phyloP scores from a whole-genome alignment of 441 rosid species.

The Populus hybrid region DNA sequence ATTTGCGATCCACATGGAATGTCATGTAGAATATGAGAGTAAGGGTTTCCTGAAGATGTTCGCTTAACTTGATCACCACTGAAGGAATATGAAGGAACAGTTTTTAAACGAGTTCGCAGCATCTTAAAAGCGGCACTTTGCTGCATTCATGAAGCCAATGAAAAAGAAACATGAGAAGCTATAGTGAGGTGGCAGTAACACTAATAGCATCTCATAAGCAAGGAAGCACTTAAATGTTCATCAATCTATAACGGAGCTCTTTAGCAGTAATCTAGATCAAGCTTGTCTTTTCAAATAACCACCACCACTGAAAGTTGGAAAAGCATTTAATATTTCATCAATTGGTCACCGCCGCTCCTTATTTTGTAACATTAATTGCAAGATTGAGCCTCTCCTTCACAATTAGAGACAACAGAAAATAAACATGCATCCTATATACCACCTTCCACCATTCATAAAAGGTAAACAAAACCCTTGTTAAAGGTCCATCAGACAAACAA shows the following conservation, averaged over 20 bases:
- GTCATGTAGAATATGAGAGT: constrained; percentile 48
- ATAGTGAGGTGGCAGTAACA: neutral
- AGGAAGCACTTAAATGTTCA: neutral
- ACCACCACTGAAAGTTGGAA: neutral
- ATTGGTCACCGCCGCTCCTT: neutral
- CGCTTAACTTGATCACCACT: constrained; percentile 63
- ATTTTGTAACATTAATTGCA: neutral
- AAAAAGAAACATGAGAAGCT: neutral
- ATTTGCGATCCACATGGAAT: constrained; percentile 49
- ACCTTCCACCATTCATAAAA: neutral
- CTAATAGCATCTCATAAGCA: neutral
- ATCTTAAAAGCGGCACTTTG: constrained; percentile 98
- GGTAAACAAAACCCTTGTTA: neutral
- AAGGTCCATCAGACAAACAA: neutral
- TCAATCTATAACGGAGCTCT: too few relatives aligned
- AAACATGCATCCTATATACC: neutral
- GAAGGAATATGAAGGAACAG: constrained; percentile 84
- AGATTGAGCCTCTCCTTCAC: neutral
- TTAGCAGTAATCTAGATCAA: neutral
- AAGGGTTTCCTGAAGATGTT: constrained; percentile 69
- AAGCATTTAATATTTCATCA: neutral
- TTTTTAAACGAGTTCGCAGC: constrained; percentile 80
- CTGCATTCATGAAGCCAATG: constrained; percentile 38
- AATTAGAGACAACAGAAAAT: neutral
- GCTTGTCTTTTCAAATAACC: neutral